Conservation (phyloP, 2,329 filamentous ascomycete genomes). For the Hypoxylon sp. region DNA sequence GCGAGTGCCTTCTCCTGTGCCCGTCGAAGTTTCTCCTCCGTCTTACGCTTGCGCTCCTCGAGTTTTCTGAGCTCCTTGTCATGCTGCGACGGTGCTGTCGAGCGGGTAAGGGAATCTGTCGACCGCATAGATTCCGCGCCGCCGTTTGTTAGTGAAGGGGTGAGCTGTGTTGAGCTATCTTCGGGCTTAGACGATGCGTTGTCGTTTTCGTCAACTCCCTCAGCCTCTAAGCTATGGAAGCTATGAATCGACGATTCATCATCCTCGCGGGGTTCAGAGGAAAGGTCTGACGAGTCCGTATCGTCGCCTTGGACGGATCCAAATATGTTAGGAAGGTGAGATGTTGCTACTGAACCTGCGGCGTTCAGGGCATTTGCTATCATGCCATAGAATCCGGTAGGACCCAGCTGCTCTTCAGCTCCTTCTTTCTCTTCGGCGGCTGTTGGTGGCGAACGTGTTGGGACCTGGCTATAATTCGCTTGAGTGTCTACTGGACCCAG, state of each 20-base stretch:
- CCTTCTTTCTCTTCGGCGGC: slow-evolving; percentile 37
- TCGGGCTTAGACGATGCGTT: slow-evolving; percentile 40
- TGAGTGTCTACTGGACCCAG: slow-evolving; percentile 45
- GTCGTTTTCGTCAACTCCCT: slow-evolving; percentile 56
- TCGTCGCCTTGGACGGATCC: slow-evolving; percentile 51
- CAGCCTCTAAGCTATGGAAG: slow-evolving; percentile 67
- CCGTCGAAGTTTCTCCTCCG: slow-evolving; percentile 57
- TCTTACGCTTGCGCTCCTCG: slow-evolving; percentile 64
- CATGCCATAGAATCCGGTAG: slow-evolving; percentile 67
- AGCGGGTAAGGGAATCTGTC: slow-evolving; percentile 56
- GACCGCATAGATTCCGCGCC: slow-evolving; percentile 54
- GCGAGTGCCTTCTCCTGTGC: slow-evolving; percentile 48
- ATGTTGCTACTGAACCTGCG: slow-evolving; percentile 66
- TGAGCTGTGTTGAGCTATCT: slow-evolving; percentile 40
- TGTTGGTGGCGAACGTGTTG: slow-evolving; percentile 42
- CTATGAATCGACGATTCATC: slow-evolving; percentile 62
- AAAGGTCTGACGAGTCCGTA: slow-evolving; percentile 49
- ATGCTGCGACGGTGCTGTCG: slow-evolving; percentile 55
- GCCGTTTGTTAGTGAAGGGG: slow-evolving; percentile 43
- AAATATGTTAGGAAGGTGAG: slow-evolving; percentile 56
- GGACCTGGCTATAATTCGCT: slow-evolving; percentile 26
- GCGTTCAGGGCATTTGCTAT: slow-evolving; percentile 66
- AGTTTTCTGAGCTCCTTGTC: slow-evolving; percentile 76
- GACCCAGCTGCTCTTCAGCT: slow-evolving; percentile 51
- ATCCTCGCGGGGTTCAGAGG: slow-evolving; percentile 53